Evolutionary conservation across 2,329 filamentous ascomycete genomes (phyloP), one percentile per base, ranked within the genome.

Genomic region (Aspergillus aculeatinus): DNA sequence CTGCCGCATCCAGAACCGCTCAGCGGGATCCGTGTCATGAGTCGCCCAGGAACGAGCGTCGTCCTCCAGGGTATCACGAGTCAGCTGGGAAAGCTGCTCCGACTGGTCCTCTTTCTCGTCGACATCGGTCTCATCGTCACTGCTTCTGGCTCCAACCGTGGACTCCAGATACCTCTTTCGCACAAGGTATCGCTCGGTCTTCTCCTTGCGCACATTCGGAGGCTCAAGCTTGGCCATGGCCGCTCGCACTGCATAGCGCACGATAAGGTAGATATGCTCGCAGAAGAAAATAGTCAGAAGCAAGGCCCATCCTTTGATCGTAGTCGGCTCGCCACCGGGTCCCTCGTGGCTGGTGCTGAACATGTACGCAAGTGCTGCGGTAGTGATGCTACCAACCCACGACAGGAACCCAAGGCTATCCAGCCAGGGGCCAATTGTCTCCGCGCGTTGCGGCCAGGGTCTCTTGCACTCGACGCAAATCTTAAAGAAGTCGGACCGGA

Each of bases 401-500:
- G 93, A 90, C 14, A 99, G 80, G 76, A 99, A 96, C 10, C 88
- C 89, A 2, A 99, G 82, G 2, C 90, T 89, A 66, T 93, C 87
- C 9, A 99, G 82, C 95, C 95, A 99, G 1, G 95, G 93, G 0
- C 95, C 95, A 66, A 99, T 99, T 0, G 91, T 96, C 76, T 99
- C 95, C 2, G 91, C 88, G 58, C 95, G 87, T 83, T 90, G 91
- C 1, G 95, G 95, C 39, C 90, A 92, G 0, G 95, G 95, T 4
- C 95, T 87, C 68, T 93, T 89, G 82, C 91, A 94, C 75, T 93
- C 90, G 61, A 92, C 84, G 65, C 93, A 93, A 70, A 99, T 98
- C 77, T 99, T 99, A 78, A 97, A 85, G 3, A 95, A 94, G 73
- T 99, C 95, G 1, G 91, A 92, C 42, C 95, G 90, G 49, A 98